Evolutionary conservation across 164 flowering plant genomes (phyloP).

Genomic region (Chimonanthus praecox): DNA sequence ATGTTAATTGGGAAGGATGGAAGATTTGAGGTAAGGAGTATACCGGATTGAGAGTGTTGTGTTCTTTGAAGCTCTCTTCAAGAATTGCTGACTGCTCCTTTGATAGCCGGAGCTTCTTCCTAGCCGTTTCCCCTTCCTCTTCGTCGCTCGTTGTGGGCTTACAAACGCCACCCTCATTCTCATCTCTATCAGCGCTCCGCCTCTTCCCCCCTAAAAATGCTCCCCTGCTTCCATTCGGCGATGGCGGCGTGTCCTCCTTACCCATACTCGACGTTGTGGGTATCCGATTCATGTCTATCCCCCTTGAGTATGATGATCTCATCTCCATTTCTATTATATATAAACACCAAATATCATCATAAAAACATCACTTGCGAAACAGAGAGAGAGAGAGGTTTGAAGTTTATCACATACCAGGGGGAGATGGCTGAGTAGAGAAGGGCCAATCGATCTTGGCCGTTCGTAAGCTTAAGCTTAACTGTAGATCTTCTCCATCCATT

Average conservation of each 20-base stretch:
- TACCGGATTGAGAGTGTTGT: slow-evolving; percentile 79
- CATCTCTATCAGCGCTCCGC: slow-evolving; percentile 6
- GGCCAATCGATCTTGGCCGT: not conserved
- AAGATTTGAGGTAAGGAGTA: slow-evolving; percentile 9
- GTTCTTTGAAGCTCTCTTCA: slow-evolving; percentile 84
- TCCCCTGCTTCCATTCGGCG: slow-evolving; percentile 5
- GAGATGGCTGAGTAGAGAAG: not conserved
- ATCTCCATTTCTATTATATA: not conserved
- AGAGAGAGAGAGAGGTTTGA: not conserved
- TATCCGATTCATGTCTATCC: slow-evolving; percentile 4
- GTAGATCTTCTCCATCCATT: slow-evolving; percentile 10
- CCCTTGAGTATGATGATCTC: not conserved
- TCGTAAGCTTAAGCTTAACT: slow-evolving; percentile 9
- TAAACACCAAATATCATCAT: not conserved
- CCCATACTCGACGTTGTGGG: not conserved
- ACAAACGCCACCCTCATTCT: slow-evolving; percentile 20
- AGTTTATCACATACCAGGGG: not conserved
- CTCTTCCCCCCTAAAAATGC: slow-evolving; percentile 18
- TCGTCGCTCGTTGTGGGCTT: slow-evolving; percentile 20
- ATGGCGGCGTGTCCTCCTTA: not conserved
- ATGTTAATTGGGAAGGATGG: not conserved
- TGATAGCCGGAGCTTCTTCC: slow-evolving; percentile 77
- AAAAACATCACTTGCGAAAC: not conserved
- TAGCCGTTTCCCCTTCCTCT: slow-evolving; percentile 46
- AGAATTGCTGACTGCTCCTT: slow-evolving; percentile 81